These are phyloP conservation scores for Emiliania huxleyi DNA, from an alignment of 78 protist genomes.

Conservation along the genomic window DNA sequence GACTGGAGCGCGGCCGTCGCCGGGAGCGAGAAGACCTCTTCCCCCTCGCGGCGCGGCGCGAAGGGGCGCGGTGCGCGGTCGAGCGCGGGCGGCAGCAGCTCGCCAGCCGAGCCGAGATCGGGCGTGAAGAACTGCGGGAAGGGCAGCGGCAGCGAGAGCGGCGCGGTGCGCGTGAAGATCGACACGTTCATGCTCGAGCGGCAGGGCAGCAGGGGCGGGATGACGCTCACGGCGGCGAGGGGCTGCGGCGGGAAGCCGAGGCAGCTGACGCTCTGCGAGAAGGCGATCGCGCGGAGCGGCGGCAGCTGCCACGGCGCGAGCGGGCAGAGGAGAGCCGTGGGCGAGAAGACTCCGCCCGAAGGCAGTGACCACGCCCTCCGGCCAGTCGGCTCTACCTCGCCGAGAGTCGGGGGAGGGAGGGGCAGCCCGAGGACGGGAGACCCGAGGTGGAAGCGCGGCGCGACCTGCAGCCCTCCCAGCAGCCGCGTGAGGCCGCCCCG, in stretches of 20 bases:
- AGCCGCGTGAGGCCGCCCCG: background rate
- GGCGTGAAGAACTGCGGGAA: background rate
- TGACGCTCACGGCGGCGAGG: background rate
- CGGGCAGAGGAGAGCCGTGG: background rate
- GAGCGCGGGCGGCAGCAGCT: background rate
- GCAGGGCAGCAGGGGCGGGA: background rate
- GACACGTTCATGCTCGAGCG: background rate
- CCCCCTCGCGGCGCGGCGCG: background rate
- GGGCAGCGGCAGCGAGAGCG: background rate
- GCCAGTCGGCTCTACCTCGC: background rate
- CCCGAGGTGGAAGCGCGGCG: background rate
- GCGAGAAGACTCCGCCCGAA: background rate
- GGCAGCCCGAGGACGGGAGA: background rate
- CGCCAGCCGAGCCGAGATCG: background rate
- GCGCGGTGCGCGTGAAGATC: background rate
- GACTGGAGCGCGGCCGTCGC: background rate
- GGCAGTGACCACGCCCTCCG: background rate
- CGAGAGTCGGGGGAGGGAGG: background rate
- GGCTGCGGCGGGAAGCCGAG: background rate
- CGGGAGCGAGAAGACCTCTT: background rate
- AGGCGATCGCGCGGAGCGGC: background rate
- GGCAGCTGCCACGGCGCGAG: background rate
- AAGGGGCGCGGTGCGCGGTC: background rate
- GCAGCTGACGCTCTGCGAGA: background rate
- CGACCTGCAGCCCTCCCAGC: background rate